Evolutionary conservation across 2,329 filamentous ascomycete genomes (phyloP), one percentile per base, ranked within the genome.

Genomic region (Fusarium xylarioides): DNA sequence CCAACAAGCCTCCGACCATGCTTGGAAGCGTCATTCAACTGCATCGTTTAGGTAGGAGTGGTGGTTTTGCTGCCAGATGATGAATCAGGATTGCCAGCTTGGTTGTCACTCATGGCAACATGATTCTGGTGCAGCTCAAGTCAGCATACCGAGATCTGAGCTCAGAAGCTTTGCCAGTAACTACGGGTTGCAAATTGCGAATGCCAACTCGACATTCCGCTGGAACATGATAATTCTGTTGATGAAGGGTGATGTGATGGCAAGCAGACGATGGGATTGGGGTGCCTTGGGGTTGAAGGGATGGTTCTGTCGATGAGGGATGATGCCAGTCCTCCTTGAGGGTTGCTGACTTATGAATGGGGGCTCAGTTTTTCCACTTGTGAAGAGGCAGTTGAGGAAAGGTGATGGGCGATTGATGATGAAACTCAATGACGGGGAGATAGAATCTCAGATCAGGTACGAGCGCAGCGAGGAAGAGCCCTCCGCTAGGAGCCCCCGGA

Each of bases 1-100:
- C 11, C 8, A 15, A 6, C 7, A 9, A 28, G 11, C 2, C 16
- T 28, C 40, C 10, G 18, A 1, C 5, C 10, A 9, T n/a, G 7
- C 14, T 47, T 5, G 2, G 14, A 7, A 21, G 7, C 9, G 18
- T 5, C 11, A 12, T 28, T 56, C 18, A n/a, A 8, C n/a, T 7
- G 5, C n/a, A 12, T 8, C 5, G 7, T 3, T 28, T 11, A 4
- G 2, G 16, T 7, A 26, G 16, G 5, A 26, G 1, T 30, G 19
- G 30, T 46, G 11, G 10, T 11, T 7, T 35, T 57, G 7, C 32
- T 34, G n/a, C 16, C 11, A 11, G 35, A 19, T 5, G 10, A 14
- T 15, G 10, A 9, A 11, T 28, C 7, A 16, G 32, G 11, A 15
- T n/a, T 18, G 18, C 4, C 5, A 10, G 5, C 19, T 38, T 40